phyloP scores from a whole-genome alignment of 179 eudicot species.

The Carnegiea gigantea region DNA sequence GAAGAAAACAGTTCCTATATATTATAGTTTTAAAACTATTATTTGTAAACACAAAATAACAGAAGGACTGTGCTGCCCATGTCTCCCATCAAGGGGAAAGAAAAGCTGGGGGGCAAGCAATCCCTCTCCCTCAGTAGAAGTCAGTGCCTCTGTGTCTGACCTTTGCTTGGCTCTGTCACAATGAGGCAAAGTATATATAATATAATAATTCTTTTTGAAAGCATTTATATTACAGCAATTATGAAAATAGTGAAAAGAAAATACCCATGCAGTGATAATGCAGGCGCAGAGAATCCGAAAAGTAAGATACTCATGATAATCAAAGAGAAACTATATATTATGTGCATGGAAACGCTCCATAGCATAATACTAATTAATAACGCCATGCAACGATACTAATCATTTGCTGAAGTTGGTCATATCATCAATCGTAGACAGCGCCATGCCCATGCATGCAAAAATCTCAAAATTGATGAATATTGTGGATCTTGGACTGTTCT shows the following conservation, averaged over 20 bases:
- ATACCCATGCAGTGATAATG: not conserved
- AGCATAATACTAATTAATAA: not conserved
- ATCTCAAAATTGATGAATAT: too few species aligned
- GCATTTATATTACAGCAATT: not conserved
- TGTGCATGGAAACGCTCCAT: not conserved
- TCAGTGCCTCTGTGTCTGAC: not conserved
- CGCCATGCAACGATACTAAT: slow-evolving; percentile 12
- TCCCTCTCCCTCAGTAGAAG: not conserved
- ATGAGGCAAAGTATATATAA: not conserved
- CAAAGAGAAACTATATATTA: not conserved
- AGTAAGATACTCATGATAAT: not conserved
- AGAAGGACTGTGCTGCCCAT: not conserved
- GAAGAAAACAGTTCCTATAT: too few species aligned
- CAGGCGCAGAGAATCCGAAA: not conserved
- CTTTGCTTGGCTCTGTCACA: not conserved
- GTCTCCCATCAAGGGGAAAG: not conserved
- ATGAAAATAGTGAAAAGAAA: not conserved
- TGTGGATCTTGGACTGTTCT: too few species aligned
- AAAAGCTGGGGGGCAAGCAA: not conserved
- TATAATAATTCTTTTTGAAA: not conserved
- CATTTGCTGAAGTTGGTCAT: not conserved
- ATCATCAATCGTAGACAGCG: not conserved
- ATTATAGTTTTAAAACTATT: too few species aligned
- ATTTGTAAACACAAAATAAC: too few species aligned
- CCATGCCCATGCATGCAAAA: slow-evolving; percentile 11